Evolutionary conservation across 805 yeast genomes (phyloP), one percentile per base, ranked within the genome.

Genomic region (Sugiyamaella smithiae): DNA sequence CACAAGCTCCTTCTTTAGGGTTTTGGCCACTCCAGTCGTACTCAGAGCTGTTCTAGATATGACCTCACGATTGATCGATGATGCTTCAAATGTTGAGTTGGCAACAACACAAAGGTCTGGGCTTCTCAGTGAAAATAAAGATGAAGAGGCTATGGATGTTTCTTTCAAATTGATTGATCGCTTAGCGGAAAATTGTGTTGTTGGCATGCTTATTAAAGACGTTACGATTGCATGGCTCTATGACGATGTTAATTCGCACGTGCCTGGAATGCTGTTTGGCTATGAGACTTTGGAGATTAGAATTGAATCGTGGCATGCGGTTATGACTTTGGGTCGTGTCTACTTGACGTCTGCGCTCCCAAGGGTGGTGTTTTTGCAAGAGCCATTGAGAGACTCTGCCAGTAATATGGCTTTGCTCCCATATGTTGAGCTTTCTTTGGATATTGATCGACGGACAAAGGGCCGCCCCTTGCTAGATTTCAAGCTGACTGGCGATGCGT

Each of bases 251-350:
- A 41, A 22, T 12, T 5, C 25, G 1, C 31, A 42, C 16, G 42
- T 72, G 19, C 88, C 88, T 0, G 97, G 97, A 8, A 60, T 88
- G n/a, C 81, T 85, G 32, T 52, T 81, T 25, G 97, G 97, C 0
- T 87, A 85, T 48, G 88, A 86, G 54, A 69, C 82, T 14, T 77
- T 88, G 17, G 85, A 82, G 53, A 80, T 88, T 1, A 77, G 81
- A 0, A 75, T 82, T 19, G 82, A 81, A 40, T 76, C 77, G 14
- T 71, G 71, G 6, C 65, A 78, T 35, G 95, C 95, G 2, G 82
- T 82, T 53, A 69, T 88, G 33, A 77, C 88, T 0, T 68, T 88
- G 49, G 71, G 78, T 45, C 85, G 82, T 40, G 85, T 88, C 2
- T 88, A 80, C 59, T 57, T 85, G 1, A 79, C 95, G 0, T 80